These are phyloP conservation scores for Tetrapisispora namnaoensis DNA, from an alignment of 805 yeast genomes.

Conservation along the genomic window DNA sequence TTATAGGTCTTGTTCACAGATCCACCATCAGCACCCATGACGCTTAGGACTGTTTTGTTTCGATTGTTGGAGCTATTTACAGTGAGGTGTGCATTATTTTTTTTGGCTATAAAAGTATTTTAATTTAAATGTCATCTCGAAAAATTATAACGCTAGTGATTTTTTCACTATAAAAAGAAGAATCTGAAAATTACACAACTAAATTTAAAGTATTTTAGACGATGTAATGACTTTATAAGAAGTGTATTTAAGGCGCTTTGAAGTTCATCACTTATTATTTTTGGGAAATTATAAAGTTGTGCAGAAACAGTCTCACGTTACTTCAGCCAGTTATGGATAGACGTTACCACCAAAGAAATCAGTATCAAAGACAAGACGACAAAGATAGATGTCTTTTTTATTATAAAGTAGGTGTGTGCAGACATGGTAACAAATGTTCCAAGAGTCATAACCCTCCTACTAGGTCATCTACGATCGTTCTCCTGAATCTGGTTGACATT, in stretches of 20 bases:
- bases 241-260: no score
- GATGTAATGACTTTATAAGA: no score
- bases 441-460: constrained; percentile 61
- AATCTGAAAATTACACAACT: neutral
- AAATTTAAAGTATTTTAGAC: neutral
- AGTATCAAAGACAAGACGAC: neutral
- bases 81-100: no score
- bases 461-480: constrained; percentile 51
- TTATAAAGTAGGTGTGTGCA: constrained; percentile 80
- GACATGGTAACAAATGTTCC: constrained; percentile 85
- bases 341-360: neutral
- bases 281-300: no score
- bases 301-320: neutral
- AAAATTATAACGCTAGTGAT: neutral
- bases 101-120: no score
- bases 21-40: constrained; percentile 59
- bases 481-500: constrained; percentile 46
- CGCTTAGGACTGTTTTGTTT: neutral
- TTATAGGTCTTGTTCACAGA: constrained; percentile 53
- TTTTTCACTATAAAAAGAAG: neutral
- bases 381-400: constrained; percentile 36
- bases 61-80: no score
- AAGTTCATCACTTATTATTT: no score
- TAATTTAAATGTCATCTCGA: neutral
- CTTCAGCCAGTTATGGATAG: neutral